Evolutionary conservation across 2,329 filamentous ascomycete species (phyloP).

Genomic region (Septoria linicola): DNA sequence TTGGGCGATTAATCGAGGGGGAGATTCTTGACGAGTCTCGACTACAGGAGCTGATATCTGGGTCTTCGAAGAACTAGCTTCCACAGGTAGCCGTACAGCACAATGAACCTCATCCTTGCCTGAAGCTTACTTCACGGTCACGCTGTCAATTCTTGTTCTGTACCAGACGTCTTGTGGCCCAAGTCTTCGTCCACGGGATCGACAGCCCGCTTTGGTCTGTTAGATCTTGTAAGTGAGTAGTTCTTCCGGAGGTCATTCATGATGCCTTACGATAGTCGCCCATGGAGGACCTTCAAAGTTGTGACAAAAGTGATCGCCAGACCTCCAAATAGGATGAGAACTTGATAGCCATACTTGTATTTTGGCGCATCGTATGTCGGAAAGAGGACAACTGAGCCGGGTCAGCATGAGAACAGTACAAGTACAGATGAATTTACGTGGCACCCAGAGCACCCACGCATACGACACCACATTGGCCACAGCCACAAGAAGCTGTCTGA

Average conservation of each 20-base stretch:
- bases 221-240: too few species aligned
- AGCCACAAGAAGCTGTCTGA: conserved; percentile 21
- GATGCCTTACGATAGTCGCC: too few species aligned
- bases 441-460: conserved; percentile 16
- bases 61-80: neutral
- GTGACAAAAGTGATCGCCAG: conserved; percentile 15
- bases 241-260: too few species aligned
- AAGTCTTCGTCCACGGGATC: too few species aligned
- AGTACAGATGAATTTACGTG: conserved; percentile 2
- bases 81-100: neutral
- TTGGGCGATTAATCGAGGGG: conserved; percentile 23
- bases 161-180: too few species aligned
- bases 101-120: too few species aligned
- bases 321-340: conserved; percentile 18
- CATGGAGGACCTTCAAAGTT: neutral
- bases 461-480: conserved; percentile 16
- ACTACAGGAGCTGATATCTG: conserved; percentile 11
- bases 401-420: neutral
- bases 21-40: conserved; percentile 24
- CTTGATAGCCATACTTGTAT: conserved; percentile 21
- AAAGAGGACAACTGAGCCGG: conserved; percentile 12
- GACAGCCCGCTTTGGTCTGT: too few species aligned
- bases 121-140: too few species aligned
- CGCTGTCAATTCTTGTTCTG: too few species aligned
- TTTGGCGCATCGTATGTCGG: conserved; percentile 22